Conservation (phyloP, 2,329 filamentous ascomycete genomes). For the Neophaeococcomyces aloes region DNA sequence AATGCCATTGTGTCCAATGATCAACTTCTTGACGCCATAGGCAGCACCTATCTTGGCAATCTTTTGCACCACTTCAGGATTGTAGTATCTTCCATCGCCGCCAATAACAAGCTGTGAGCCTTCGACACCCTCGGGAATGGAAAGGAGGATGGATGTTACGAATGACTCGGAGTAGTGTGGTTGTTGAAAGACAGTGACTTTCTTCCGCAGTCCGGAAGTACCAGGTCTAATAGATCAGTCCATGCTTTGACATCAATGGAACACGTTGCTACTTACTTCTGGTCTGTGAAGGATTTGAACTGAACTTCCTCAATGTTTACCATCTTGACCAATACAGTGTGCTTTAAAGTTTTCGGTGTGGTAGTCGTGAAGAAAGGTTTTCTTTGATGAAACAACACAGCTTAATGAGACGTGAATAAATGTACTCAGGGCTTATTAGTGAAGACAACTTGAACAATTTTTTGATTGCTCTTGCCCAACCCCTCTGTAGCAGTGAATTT, state of each 20-base stretch:
- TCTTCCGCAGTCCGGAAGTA: conserved; percentile 96
- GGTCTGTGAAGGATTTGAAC: conserved; percentile 79
- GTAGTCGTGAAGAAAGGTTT: too few species aligned
- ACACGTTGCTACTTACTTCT: conserved; percentile 66
- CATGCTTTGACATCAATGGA: conserved; percentile 10
- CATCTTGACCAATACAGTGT: background rate
- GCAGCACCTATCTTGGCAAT: conserved; percentile 96
- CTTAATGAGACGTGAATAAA: too few species aligned
- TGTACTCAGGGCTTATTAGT: too few species aligned
- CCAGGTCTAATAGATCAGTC: conserved; percentile 20
- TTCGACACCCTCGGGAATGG: conserved; percentile 87
- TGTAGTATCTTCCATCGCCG: conserved; percentile 94
- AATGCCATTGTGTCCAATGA: conserved; percentile 93
- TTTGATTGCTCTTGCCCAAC: too few species aligned
- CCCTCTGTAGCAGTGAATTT: too few species aligned
- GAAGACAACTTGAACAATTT: too few species aligned
- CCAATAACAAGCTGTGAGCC: conserved; percentile 90
- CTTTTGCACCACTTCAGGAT: conserved; percentile 89
- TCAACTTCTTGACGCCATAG: conserved; percentile 96
- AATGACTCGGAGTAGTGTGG: conserved; percentile 94
- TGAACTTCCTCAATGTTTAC: conserved; percentile 57
- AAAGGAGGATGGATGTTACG: conserved; percentile 83
- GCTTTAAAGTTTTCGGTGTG: too few species aligned
- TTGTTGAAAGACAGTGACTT: conserved; percentile 95
- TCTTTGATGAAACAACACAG: too few species aligned